These are phyloP conservation scores for Starmerella floris DNA, from an alignment of 805 yeast genomes.

Conservation along the genomic window DNA sequence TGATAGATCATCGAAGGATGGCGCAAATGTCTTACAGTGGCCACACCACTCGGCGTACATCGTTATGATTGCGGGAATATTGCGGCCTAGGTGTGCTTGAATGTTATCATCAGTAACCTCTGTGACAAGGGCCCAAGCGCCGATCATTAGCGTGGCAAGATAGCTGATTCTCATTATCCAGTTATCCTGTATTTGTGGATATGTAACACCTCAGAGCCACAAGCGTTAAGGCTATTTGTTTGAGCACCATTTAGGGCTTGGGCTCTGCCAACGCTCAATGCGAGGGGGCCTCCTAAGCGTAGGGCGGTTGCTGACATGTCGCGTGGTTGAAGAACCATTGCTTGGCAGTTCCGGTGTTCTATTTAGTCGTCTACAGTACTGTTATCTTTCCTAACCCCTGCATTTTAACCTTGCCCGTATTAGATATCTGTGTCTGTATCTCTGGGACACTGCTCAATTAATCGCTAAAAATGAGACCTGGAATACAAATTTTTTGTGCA, in stretches of 20 bases:
- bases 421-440: too few species aligned
- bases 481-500: constrained; percentile 53
- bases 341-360: too few species aligned
- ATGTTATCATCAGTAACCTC: constrained; percentile 41
- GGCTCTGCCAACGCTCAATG: too few species aligned
- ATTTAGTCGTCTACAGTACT: too few species aligned
- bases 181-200: too few species aligned
- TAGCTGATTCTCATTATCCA: not conserved
- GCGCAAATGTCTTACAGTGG: constrained; percentile 82
- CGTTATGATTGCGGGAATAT: constrained; percentile 56
- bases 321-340: too few species aligned
- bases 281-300: too few species aligned
- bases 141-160: constrained; percentile 87
- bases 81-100: constrained; percentile 42
- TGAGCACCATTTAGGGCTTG: too few species aligned
- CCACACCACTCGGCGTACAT: constrained; percentile 82
- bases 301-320: too few species aligned
- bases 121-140: constrained; percentile 41
- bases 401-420: not conserved
- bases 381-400: not conserved
- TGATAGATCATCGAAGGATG: constrained; percentile 71
- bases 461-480: not conserved
- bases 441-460: too few species aligned
- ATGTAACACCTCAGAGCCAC: too few species aligned
- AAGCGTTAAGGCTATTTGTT: too few species aligned